Evolutionary conservation across 352 stramenopile species (phyloP), one percentile per base, ranked within the genome.

Genomic region (Phytophthora aleatoria): DNA sequence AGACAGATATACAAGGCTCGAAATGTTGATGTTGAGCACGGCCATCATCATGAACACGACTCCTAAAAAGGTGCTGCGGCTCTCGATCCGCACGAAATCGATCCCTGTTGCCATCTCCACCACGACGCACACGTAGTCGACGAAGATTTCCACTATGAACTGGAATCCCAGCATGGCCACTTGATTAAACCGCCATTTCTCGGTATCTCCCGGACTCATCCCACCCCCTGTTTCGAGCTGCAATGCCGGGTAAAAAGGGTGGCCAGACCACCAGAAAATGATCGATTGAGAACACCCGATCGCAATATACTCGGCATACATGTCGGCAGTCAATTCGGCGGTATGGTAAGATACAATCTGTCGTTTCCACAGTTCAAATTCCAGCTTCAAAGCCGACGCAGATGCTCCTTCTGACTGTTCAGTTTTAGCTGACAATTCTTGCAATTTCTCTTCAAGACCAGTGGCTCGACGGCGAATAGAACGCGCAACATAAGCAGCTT

Each of bases 281-380:
- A 77, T 74, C 3, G 61, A 80, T 52, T 77, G 58, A 3, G 77
- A 83, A 49, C 74, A 85, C 0, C 64, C 74, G 33, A 85, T 82
- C 0, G 74, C 71, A 28, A 85, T 76, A 41, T 85, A 85, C 57
- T 85, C 76, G 16, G 76, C 71, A 31, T 79, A 80, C 74, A 85
- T 85, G 36, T 81, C 74, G 42, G 73, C 74, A 24, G 73, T 75
- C 12, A 63, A 30, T 45, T 85, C 77, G 1, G 74, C 71, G 13
- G 74, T 74, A 24, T 83, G 62, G 20, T 79, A 67, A 0, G 50
- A 39, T 2, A 85, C 16, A 2, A 73, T 28, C 5, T 72, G 73
- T 26, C 33, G 54, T 24, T 55, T 58, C 71, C 75, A 81, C 13
- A 51, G 26, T 8, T 71, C 50, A 3, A 81, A 81, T 9, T 65